Evolutionary conservation across 768 basidiomycete genomes (phyloP), one percentile per base, ranked within the genome.

Genomic region (Favolaschia claudopus): DNA sequence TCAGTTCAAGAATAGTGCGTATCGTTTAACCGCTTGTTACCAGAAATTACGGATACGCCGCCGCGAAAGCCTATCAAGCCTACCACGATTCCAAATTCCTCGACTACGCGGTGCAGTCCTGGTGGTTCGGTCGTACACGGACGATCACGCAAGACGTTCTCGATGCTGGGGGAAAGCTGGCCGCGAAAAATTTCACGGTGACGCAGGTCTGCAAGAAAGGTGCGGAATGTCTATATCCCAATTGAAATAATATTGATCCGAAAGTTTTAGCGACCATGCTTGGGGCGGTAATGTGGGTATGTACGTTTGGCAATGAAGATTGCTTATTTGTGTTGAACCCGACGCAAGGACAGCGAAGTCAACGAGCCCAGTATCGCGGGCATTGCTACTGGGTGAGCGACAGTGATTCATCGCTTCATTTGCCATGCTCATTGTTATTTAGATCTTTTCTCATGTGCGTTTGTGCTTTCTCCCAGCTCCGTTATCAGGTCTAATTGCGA

Each of bases 371-470:
- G 15, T 22, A 28, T 58, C n/a, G 40, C 31, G 34, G 56, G 20
- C 17, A n/a, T 28, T 14, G 17, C 37, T 17, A 58, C 56, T 8
- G 56, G 55, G 55, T 56, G 27, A n/a, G n/a, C 22, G 42, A 28
- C 7, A 20, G 8, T 31, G 33, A 24, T 39, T 20, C n/a, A 24
- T 31, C 19, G 10, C 8, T 33, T 7, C 12, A 24, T n/a, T 7
- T 25, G 19, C 19, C 34, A 9, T 40, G 14, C 27, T 43, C 24
- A 33, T 3, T 37, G 4, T 22, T 29, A 25, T 39, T 19, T 19
- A 58, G 58, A 28, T 50, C 44, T 19, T 59, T 45, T 22, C 44
- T 59, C 20, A 20, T n/a, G 58, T 59, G n/a, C 12, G 50, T 46
- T 31, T 9, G 4, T 27, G 45, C 19, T 7, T 19, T 7, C 22